A percentile compares a stretch with the other conserved stretches of the same genome.
Conservation (phyloP, 495 filamentous ascomycete genomes). For the Terfezia claveryi region DNA sequence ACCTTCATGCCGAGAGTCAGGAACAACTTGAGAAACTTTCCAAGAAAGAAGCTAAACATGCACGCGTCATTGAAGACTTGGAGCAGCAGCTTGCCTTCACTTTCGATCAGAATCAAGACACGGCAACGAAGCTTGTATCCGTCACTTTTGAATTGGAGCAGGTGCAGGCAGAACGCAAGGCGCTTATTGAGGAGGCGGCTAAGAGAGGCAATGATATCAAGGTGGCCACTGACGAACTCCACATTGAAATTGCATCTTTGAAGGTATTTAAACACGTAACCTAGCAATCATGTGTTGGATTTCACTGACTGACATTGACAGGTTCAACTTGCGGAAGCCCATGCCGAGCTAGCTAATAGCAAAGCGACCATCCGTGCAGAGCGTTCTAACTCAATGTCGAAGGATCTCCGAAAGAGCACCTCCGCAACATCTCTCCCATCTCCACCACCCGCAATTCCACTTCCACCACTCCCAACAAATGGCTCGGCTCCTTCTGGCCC, state of each 20-base stretch:
- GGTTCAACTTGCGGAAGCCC: conserved; percentile 36
- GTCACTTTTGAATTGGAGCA: conserved; percentile 32
- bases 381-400: conserved; percentile 55
- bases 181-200: conserved; percentile 35
- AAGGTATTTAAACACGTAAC: conserved; percentile 31
- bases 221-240: conserved; percentile 34
- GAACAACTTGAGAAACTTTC: conserved; percentile 34
- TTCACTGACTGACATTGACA: conserved; percentile 11
- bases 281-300: conserved; percentile 2
- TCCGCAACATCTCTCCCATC: conserved; percentile 72
- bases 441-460: conserved; percentile 74
- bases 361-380: conserved; percentile 25
- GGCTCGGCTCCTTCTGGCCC: conserved; percentile 9
- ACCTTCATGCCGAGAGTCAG: conserved; percentile 11
- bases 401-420: conserved; percentile 61
- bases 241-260: conserved; percentile 37
- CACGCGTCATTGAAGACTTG: conserved; percentile 76
- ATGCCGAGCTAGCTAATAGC: conserved; percentile 18
- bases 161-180: conserved; percentile 44
- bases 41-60: conserved; percentile 58
- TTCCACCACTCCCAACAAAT: conserved; percentile 59
- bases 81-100: conserved; percentile 91
- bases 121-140: conserved; percentile 54
- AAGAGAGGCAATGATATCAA: conserved; percentile 32
- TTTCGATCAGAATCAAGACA: conserved; percentile 71